Conservation (phyloP, 1,284 basidiomycete genomes). For the Neonothopanus nambi region DNA sequence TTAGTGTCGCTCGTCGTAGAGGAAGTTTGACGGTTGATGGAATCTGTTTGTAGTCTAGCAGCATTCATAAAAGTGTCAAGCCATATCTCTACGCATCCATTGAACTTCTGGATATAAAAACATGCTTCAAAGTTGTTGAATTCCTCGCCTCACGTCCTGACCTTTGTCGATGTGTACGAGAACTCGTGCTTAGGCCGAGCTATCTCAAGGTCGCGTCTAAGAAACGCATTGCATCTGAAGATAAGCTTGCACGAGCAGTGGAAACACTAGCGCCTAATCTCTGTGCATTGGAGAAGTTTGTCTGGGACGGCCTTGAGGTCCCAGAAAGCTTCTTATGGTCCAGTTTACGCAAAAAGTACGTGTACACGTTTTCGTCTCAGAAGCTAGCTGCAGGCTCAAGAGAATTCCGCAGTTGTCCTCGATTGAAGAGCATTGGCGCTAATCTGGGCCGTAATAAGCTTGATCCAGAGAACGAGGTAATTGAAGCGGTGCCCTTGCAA, state of each 20-base stretch:
- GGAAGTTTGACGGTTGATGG: no score
- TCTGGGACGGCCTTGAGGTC: conserved; percentile 53
- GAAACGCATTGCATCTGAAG: conserved; percentile 26
- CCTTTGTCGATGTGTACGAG: conserved; percentile 45
- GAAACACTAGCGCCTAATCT: conserved; percentile 36
- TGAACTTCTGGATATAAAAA: background rate
- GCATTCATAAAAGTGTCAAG: background rate
- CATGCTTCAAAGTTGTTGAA: background rate
- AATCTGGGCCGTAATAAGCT: conserved; percentile 46
- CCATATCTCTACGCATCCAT: background rate
- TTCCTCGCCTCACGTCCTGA: conserved; percentile 30
- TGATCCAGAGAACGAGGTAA: conserved; percentile 43
- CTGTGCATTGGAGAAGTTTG: conserved; percentile 45
- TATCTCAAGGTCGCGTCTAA: conserved; percentile 24
- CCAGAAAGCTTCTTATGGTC: conserved; percentile 45
- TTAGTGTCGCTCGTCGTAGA: no score
- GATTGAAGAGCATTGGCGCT: conserved; percentile 43
- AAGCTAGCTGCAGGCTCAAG: no score
- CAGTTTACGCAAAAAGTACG: no score
- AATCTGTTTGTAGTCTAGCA: no score
- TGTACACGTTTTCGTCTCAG: no score
- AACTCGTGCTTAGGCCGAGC: conserved; percentile 40
- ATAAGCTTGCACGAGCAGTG: conserved; percentile 28
- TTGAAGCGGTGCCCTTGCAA: conserved; percentile 19
- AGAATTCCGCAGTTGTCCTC: conserved; percentile 54